These are phyloP conservation scores for Erythrobasidium hasegawianum DNA, from an alignment of 1,284 basidiomycete species.

Conservation along the genomic window DNA sequence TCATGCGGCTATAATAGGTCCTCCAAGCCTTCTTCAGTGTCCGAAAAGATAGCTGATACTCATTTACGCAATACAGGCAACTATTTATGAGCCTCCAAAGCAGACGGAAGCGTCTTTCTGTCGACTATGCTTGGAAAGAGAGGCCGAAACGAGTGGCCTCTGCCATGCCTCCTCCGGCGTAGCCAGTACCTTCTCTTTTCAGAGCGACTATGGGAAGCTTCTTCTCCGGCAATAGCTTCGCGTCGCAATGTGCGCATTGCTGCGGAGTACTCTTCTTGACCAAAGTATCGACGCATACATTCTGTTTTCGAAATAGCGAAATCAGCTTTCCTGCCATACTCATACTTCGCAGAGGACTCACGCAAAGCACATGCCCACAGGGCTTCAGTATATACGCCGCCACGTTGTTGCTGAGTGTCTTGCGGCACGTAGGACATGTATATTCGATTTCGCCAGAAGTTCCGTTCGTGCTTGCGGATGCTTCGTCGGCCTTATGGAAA, in stretches of 20 bases:
- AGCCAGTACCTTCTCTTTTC: constrained; percentile 43
- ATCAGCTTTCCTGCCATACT: background rate
- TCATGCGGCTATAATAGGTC: too few species aligned
- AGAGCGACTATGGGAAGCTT: constrained; percentile 39
- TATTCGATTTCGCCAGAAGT: constrained; percentile 56
- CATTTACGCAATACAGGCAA: too few species aligned
- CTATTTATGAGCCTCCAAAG: too few species aligned
- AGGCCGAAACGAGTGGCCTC: constrained; percentile 41
- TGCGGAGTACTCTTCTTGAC: constrained; percentile 36
- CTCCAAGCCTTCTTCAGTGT: too few species aligned
- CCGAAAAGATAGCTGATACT: too few species aligned
- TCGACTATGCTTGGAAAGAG: constrained; percentile 39
- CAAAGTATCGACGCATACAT: constrained; percentile 43
- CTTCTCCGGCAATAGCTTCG: constrained; percentile 35
- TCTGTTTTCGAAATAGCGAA: constrained; percentile 17
- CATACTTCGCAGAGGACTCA: too few species aligned
- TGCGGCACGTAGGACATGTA: constrained; percentile 86
- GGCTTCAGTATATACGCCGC: constrained; percentile 55
- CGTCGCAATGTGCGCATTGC: constrained; percentile 42
- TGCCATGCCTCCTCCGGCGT: constrained; percentile 41
- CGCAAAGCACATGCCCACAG: constrained; percentile 44
- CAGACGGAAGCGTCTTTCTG: too few species aligned
- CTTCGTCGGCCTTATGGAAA: constrained; percentile 50
- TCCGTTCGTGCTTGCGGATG: constrained; percentile 51
- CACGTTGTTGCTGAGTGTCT: constrained; percentile 70